A percentile compares a stretch with the other conserved stretches of the same genome.
These are phyloP conservation scores for Neurospora sp. DNA, from an alignment of 495 filamentous ascomycete genomes.

Conservation along the genomic window DNA sequence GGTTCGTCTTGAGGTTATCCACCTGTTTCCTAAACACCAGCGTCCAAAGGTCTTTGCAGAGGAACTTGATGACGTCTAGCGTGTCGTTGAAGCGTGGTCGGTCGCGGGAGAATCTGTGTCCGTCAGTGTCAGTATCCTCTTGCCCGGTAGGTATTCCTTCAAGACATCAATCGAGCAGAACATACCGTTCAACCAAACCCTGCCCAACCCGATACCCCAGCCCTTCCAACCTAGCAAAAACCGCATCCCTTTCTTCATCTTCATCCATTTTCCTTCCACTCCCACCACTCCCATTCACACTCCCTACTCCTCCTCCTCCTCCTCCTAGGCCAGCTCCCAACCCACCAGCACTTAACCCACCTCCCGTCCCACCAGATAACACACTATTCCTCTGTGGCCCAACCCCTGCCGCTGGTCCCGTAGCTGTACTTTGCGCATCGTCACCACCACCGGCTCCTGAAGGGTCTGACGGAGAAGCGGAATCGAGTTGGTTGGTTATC, in stretches of 20 bases:
- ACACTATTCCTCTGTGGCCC: background rate
- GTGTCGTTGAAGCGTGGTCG: slow-evolving; percentile 79
- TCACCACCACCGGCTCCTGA: slow-evolving; percentile 1
- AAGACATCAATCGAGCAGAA: background rate
- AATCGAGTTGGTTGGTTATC: slow-evolving; percentile 49
- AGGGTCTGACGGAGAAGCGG: background rate
- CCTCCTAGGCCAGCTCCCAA: background rate
- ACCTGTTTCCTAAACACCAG: slow-evolving; percentile 92
- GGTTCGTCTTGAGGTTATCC: slow-evolving; percentile 97
- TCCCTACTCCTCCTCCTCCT: background rate
- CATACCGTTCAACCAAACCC: slow-evolving; percentile 83
- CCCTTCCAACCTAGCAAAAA: slow-evolving; percentile 73
- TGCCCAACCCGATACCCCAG: slow-evolving; percentile 88
- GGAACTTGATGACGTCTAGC: slow-evolving; percentile 89
- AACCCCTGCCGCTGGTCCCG: background rate
- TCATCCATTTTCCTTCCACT: slow-evolving; percentile 40
- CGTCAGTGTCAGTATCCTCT: background rate
- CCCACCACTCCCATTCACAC: slow-evolving; percentile 2
- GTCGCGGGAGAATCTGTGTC: slow-evolving; percentile 70
- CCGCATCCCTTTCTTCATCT: slow-evolving; percentile 70
- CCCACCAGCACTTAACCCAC: background rate
- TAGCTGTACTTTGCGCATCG: background rate
- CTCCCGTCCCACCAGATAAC: background rate
- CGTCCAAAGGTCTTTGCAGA: slow-evolving; percentile 96
- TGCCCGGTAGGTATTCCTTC: background rate